These are phyloP conservation scores for Coffea canephora DNA, from an alignment of 257 asterid species.

Conservation along the genomic window DNA sequence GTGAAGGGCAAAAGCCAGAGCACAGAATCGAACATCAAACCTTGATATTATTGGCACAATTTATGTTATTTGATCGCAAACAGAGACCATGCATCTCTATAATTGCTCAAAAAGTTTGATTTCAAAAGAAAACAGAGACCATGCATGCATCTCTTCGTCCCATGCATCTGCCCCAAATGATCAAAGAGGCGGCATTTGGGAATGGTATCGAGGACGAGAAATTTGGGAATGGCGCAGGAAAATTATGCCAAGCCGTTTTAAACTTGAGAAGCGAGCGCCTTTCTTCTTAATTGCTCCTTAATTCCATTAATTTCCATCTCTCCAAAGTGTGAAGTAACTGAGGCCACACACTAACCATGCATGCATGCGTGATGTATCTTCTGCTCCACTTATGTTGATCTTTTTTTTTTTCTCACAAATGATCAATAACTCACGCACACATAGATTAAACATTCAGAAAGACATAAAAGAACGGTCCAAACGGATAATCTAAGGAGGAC, in stretches of 20 bases:
- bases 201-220: neutral
- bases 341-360: neutral
- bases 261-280: neutral
- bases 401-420: no score
- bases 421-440: no score
- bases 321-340: neutral
- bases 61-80: no score
- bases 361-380: neutral
- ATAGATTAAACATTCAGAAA: no score
- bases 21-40: slow-evolving; percentile 1
- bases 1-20: neutral
- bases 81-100: neutral
- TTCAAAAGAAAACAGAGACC: neutral
- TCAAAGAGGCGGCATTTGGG: neutral
- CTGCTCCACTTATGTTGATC: neutral
- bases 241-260: neutral
- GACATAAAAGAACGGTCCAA: no score
- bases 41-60: no score
- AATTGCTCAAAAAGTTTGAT: neutral
- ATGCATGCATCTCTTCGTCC: no score
- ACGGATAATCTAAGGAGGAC: no score
- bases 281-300: no score
- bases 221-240: neutral
- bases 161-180: neutral
- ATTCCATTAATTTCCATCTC: no score